Evolutionary conservation across 176 grass and related monocot species (phyloP), one percentile per base, ranked within the genome.

Genomic region (Phoenix dactylifera): DNA sequence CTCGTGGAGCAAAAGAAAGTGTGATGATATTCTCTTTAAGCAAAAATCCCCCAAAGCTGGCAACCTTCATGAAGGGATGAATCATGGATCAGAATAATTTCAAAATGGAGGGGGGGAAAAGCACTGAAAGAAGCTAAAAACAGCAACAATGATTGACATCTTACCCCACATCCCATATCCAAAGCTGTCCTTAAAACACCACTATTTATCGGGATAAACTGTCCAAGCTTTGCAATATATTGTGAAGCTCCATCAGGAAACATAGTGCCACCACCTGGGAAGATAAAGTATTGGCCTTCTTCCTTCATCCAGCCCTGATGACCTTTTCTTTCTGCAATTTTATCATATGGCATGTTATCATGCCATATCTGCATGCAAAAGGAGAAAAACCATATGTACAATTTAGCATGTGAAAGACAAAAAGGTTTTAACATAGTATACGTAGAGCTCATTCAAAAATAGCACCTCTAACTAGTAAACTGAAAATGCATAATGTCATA

Each of bases 81-180:
- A 29, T 66, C 23, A 66, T 9, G 10, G 18, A 52, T 67, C 32
- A 32, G 6, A 32, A 20, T 14, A 9, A 3, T 55, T 55, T 35
- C 14, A 1, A 55, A 18, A 67, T 10, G 22, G 17, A 67, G 5
- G 7, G 69, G 69, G 25, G 25, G 5, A 54, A 50, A 68, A 57
- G 3, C 3, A 70, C 54, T 15, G 12, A 58, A 59, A 22, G 29
- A 51, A 63, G 52, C 50, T 77, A 2, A 54, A 53, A 52, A 64
- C 15, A 66, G 48, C 28, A 55, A 72, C 26, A 64, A 9, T 44
- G 35, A 12, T 67, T 16, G 75, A 49, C 25, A 22, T 68, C 79
- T 91, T 91, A 88, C 92, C 75, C 92, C 92, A 51, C 92, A 97
- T 63, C 87, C 84, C 93, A 97, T 91, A 76, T 97, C 84, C 72